Percentiles rank a stretch among this genome's conserved stretches.
phyloP scores from a whole-genome alignment of 1,284 basidiomycete species.

The Agroathelia rolfsii region DNA sequence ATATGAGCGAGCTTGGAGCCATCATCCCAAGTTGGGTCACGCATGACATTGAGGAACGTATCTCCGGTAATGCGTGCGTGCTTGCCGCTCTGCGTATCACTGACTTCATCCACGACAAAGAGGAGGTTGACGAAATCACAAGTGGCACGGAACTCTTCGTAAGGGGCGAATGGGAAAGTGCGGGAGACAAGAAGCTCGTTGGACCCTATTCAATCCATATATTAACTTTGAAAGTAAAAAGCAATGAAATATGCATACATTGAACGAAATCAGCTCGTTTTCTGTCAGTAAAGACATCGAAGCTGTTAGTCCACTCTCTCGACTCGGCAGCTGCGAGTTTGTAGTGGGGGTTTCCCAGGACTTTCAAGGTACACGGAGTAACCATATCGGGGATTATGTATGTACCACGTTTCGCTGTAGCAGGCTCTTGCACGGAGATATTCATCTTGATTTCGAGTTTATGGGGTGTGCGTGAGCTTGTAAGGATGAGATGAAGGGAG shows the following conservation, averaged over 20 bases:
- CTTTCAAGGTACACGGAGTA: constrained; percentile 8
- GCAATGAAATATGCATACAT: too few relatives aligned
- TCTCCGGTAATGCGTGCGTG: constrained; percentile 46
- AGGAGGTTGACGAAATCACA: constrained; percentile 61
- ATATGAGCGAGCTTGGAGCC: constrained; percentile 44
- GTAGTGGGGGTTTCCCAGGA: constrained; percentile 56
- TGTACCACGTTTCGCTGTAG: too few relatives aligned
- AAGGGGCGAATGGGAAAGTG: constrained; percentile 49
- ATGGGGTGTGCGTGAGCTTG: too few relatives aligned
- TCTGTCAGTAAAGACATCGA: constrained; percentile 46
- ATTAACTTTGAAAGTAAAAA: too few relatives aligned
- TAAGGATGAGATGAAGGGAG: too few relatives aligned
- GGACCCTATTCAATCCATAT: too few relatives aligned
- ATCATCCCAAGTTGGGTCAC: constrained; percentile 41
- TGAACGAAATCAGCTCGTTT: constrained; percentile 53
- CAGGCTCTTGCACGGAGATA: too few relatives aligned
- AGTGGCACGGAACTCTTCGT: constrained; percentile 47
- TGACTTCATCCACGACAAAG: constrained; percentile 62
- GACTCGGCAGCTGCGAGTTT: constrained; percentile 43
- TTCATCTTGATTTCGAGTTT: too few relatives aligned
- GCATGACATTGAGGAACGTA: constrained; percentile 43
- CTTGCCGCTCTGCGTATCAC: constrained; percentile 51
- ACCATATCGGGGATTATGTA: constrained; percentile 11
- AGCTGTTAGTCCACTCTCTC: constrained; percentile 52
- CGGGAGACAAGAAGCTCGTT: constrained; percentile 56